Base-by-base conservation (phyloP, 345 rosid species). In the Acer campestre region DNA sequence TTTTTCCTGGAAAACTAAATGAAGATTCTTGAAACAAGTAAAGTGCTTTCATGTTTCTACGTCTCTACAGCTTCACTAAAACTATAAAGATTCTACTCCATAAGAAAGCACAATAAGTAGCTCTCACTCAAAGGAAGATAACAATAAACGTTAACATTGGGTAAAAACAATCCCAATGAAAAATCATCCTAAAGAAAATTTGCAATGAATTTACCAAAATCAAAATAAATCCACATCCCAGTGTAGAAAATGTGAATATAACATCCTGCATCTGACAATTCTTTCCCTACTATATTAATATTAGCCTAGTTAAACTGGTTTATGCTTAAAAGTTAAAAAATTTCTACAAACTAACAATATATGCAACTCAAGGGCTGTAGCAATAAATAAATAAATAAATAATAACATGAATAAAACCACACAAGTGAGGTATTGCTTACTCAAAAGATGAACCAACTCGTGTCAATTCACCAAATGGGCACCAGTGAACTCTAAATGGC, bases 401-500 rank as follows among this genome's bases (percentile, higher is more conserved):
- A 31, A 38, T 42, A 73, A 75, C 29, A 25, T 29, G 27, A n/a
- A 16, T 18, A 16, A 63, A 77, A 68, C 2, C 3, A 77, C 17
- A 73, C 44, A 40, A 49, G 71, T 62, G 75, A 70, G 20, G 75
- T 78, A 56, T 38, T 13, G 79, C 93, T 89, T 88, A 90, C 93
- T 88, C 91, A 71, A 88, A 86, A 62, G 91, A 83, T 73, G 76
- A 85, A 63, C 82, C 83, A 66, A 86, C 44, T 66, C 77, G 83
- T 73, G 86, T 68, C 81, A 81, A 84, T 68, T 84, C 87, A 72
- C 89, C 90, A 85, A 84, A 90, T 0, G 94, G 94, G 75, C 94
- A 90, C 90, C 92, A 90, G 55, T 87, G 94, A 82, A 88, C 82
- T 69, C 86, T 81, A 78, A 84, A 88, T 17, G 86, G 91, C 93